Evolutionary conservation across 2,329 filamentous ascomycete species (phyloP).

Genomic region (Teratosphaeria viscida): DNA sequence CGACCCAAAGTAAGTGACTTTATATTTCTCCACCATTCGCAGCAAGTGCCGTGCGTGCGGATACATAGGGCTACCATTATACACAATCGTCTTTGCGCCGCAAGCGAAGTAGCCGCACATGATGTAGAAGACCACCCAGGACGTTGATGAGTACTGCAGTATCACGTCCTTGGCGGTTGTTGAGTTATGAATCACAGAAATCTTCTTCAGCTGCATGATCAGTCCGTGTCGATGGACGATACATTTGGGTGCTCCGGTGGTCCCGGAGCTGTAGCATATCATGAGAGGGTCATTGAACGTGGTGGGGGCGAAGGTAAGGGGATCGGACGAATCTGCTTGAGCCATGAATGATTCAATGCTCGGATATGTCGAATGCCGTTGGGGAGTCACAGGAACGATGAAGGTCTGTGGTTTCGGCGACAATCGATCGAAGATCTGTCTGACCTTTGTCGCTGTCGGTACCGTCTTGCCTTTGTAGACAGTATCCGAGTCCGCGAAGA

Average conservation of each 20-base stretch:
- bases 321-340: slow-evolving; percentile 19
- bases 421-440: slow-evolving; percentile 23
- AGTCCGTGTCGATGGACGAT: slow-evolving; percentile 36
- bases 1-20: slow-evolving; percentile 34
- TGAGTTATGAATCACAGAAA: slow-evolving; percentile 34
- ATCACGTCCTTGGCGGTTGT: slow-evolving; percentile 31
- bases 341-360: slow-evolving; percentile 25
- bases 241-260: slow-evolving; percentile 36
- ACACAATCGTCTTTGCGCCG: slow-evolving; percentile 33
- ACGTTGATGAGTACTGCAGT: slow-evolving; percentile 38
- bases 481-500: slow-evolving; percentile 33
- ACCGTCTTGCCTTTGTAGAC: slow-evolving; percentile 31
- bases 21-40: slow-evolving; percentile 27
- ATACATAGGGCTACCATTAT: slow-evolving; percentile 35
- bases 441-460: slow-evolving; percentile 24
- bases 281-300: slow-evolving; percentile 34
- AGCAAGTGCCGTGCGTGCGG: slow-evolving; percentile 29
- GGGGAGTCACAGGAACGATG: slow-evolving; percentile 18
- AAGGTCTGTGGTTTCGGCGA: slow-evolving; percentile 17
- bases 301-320: slow-evolving; percentile 28
- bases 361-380: slow-evolving; percentile 12
- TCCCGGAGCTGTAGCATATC: slow-evolving; percentile 36
- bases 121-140: slow-evolving; percentile 32
- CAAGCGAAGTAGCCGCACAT: slow-evolving; percentile 34
- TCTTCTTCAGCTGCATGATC: slow-evolving; percentile 36